Percentiles rank a stretch among this genome's conserved stretches.
Evolutionary conservation across 768 basidiomycete genomes (phyloP).

Genomic region (Calocybe indica): DNA sequence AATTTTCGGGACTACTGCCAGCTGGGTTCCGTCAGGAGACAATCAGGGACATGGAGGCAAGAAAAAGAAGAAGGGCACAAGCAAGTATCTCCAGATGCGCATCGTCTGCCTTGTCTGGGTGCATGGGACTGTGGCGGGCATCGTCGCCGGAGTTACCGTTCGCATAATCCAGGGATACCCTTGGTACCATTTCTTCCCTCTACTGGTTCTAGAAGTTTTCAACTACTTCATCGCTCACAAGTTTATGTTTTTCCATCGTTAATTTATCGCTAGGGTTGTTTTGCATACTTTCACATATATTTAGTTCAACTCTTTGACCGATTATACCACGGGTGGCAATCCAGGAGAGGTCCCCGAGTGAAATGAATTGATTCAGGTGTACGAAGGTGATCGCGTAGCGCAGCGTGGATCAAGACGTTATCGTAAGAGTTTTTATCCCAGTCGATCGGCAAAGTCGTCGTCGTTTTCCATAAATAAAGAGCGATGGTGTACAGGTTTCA

Average conservation of each 20-base stretch:
- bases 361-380: background rate
- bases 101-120: conserved; percentile 19
- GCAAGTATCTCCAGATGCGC: conserved; percentile 23
- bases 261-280: no score
- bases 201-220: conserved; percentile 13
- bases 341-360: no score
- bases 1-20: conserved; percentile 18
- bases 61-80: conserved; percentile 17
- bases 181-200: conserved; percentile 17
- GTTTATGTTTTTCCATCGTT: conserved; percentile 13
- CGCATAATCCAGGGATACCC: conserved; percentile 15
- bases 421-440: conserved; percentile 6
- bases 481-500: conserved; percentile 43
- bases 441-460: conserved; percentile 10
- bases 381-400: conserved; percentile 8
- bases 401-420: background rate
- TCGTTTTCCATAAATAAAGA: conserved; percentile 23
- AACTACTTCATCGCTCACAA: conserved; percentile 16
- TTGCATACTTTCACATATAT: no score
- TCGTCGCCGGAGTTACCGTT: conserved; percentile 13
- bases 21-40: conserved; percentile 21
- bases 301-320: no score
- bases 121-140: conserved; percentile 11
- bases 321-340: no score
- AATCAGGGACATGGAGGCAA: conserved; percentile 14